Percentiles rank a stretch among this genome's conserved stretches.
These are phyloP conservation scores for Penicillium cataractarum DNA, from an alignment of 495 filamentous ascomycete species.

Conservation along the genomic window DNA sequence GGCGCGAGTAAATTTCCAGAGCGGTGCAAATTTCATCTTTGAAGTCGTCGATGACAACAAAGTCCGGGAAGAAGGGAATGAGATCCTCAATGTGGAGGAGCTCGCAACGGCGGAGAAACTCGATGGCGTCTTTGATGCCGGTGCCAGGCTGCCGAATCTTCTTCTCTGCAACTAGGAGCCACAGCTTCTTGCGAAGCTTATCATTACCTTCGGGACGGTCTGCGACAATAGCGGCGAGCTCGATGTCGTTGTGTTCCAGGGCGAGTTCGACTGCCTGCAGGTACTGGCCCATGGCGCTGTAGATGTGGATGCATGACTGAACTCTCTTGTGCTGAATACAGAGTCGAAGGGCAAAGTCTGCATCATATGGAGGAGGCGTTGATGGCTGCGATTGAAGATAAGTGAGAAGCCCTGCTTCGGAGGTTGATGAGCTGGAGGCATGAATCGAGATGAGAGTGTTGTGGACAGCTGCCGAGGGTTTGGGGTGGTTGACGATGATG, in stretches of 20 bases:
- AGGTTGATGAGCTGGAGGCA: conserved; percentile 78
- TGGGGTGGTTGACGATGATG: conserved; percentile 85
- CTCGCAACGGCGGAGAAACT: conserved; percentile 89
- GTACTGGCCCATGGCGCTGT: conserved; percentile 92
- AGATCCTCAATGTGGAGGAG: conserved; percentile 93
- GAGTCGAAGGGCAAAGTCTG: conserved; percentile 94
- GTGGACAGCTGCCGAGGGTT: conserved; percentile 87
- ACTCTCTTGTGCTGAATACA: conserved; percentile 93
- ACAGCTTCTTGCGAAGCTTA: conserved; percentile 87
- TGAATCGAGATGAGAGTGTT: conserved; percentile 97
- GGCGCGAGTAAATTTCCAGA: conserved; percentile 85
- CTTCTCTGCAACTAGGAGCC: conserved; percentile 90
- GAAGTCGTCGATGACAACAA: conserved; percentile 98
- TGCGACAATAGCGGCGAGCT: conserved; percentile 87
- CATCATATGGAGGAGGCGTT: conserved; percentile 81
- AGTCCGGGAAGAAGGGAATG: conserved; percentile 98
- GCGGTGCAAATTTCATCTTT: conserved; percentile 96
- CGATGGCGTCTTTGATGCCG: conserved; percentile 92
- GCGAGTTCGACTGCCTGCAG: conserved; percentile 90
- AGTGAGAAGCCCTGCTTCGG: conserved; percentile 80
- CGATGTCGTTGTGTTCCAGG: conserved; percentile 82
- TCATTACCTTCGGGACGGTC: conserved; percentile 78
- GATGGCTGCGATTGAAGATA: conserved; percentile 82
- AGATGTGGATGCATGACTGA: conserved; percentile 92
- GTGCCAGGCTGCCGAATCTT: conserved; percentile 78